Conservation (phyloP, 208 protist genomes). For the Leishmania amazonensis region DNA sequence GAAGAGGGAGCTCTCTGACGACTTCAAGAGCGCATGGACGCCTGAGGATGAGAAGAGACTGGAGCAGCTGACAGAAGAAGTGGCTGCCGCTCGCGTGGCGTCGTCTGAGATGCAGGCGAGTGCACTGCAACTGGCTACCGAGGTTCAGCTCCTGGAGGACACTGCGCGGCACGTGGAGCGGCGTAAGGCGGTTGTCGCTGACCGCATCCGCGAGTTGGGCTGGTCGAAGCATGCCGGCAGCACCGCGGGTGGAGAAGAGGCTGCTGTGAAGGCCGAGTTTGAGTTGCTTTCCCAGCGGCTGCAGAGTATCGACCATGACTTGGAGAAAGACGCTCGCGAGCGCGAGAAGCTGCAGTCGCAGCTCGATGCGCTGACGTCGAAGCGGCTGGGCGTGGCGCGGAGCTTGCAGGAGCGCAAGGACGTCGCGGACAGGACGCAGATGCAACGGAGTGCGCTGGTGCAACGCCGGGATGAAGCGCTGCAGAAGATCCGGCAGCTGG, state of each 20-base stretch:
- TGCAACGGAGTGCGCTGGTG: conserved; percentile 68
- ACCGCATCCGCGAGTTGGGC: conserved; percentile 69
- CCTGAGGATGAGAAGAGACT: conserved; percentile 68
- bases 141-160: conserved; percentile 77
- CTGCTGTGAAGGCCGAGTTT: conserved; percentile 58
- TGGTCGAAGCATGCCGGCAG: conserved; percentile 47
- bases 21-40: conserved; percentile 68
- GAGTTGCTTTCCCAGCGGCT: conserved; percentile 50
- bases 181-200: conserved; percentile 49
- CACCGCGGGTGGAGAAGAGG: conserved; percentile 40
- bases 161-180: conserved; percentile 58
- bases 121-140: conserved; percentile 58
- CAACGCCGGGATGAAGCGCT: conserved; percentile 86
- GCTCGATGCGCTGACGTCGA: conserved; percentile 47
- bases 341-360: conserved; percentile 45
- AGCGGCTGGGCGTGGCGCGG: conserved; percentile 36
- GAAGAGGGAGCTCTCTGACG: conserved; percentile 52
- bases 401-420: conserved; percentile 69
- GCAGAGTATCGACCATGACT: conserved; percentile 34
- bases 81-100: conserved; percentile 37
- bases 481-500: conserved; percentile 93
- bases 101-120: conserved; percentile 48
- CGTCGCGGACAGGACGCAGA: conserved; percentile 54
- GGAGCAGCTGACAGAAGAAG: conserved; percentile 55
- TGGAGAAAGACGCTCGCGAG: conserved; percentile 53